Conservation (phyloP, 768 basidiomycete genomes). For the Boletus rubropictus region DNA sequence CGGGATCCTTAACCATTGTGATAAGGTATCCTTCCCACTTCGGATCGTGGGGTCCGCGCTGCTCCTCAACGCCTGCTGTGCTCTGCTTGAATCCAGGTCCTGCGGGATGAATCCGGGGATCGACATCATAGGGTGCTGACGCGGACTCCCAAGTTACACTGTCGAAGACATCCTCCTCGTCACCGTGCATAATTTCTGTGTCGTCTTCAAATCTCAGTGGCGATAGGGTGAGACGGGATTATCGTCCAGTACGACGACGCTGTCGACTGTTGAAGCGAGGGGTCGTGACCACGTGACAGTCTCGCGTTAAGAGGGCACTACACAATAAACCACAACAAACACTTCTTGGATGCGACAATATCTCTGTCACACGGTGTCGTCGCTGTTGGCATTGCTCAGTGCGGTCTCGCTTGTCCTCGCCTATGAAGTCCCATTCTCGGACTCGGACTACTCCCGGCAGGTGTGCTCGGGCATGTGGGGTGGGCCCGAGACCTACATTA, state of each 20-base stretch:
- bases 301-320: constrained; percentile 2
- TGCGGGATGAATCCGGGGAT: constrained; percentile 35
- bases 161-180: constrained; percentile 88
- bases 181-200: constrained; percentile 57
- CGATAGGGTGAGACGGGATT: not conserved
- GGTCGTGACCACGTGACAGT: constrained; percentile 24
- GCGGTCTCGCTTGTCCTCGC: constrained; percentile 36
- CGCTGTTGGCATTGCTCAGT: constrained; percentile 26
- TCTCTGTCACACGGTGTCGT: constrained; percentile 8
- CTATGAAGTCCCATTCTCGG: constrained; percentile 61
- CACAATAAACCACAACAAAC: constrained; percentile 28
- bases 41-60: constrained; percentile 65
- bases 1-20: constrained; percentile 82
- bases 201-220: not conserved
- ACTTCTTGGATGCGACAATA: constrained; percentile 25
- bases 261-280: not conserved
- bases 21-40: constrained; percentile 89
- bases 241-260: constrained; percentile 1
- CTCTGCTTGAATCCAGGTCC: constrained; percentile 82
- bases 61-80: constrained; percentile 62
- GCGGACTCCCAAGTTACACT: constrained; percentile 88
- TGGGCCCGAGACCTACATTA: constrained; percentile 70
- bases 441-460: constrained; percentile 81
- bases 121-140: constrained; percentile 48
- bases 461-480: constrained; percentile 97